Evolutionary conservation across 2,329 filamentous ascomycete species (phyloP).

Genomic region (Lachnellula hyalina): DNA sequence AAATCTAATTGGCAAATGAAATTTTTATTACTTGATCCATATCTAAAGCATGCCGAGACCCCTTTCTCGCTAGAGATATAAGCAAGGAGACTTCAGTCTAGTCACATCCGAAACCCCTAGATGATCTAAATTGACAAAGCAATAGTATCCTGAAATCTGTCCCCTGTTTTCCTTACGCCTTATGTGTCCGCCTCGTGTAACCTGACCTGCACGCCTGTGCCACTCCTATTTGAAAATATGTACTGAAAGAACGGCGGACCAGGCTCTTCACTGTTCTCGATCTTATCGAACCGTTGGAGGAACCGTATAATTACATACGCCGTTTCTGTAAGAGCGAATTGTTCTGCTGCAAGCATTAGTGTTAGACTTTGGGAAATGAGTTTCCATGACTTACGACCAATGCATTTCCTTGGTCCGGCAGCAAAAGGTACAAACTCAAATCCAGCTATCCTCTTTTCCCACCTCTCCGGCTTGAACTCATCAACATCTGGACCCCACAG

Average conservation of each 20-base stretch:
- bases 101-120: no score
- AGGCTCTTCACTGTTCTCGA: slow-evolving; percentile 41
- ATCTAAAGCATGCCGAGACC: no score
- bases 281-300: slow-evolving; percentile 62
- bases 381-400: slow-evolving; percentile 26
- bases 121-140: no score
- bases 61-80: no score
- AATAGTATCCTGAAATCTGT: no score
- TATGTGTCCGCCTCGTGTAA: neutral
- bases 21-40: no score
- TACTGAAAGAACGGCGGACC: neutral
- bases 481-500: slow-evolving; percentile 59
- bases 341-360: slow-evolving; percentile 36
- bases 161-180: no score
- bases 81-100: no score
- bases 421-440: slow-evolving; percentile 5
- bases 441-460: slow-evolving; percentile 19
- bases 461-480: slow-evolving; percentile 24
- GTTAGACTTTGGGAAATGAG: neutral
- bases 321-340: slow-evolving; percentile 74
- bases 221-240: neutral
- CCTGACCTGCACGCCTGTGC: slow-evolving; percentile 1
- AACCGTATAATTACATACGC: slow-evolving; percentile 63
- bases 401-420: slow-evolving; percentile 41
- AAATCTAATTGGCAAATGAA: no score